phyloP scores from a whole-genome alignment of 2,329 filamentous ascomycete genomes.

The Trichoderma citrinoviride region DNA sequence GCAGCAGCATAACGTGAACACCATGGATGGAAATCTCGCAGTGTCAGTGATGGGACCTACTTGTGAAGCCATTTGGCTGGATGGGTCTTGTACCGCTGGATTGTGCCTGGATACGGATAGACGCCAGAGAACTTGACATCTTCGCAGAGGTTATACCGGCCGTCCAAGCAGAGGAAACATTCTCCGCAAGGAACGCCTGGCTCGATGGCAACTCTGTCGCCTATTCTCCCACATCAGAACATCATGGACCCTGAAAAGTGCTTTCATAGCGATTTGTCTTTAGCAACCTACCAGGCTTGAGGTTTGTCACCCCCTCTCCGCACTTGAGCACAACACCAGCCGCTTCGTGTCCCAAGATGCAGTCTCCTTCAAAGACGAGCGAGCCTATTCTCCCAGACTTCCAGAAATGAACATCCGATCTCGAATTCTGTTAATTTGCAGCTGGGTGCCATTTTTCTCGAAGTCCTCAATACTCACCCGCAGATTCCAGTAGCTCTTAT shows the following conservation, averaged over 20 bases:
- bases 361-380: constrained; percentile 5
- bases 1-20: neutral
- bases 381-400: constrained; percentile 12
- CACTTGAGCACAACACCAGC: constrained; percentile 4
- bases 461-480: neutral
- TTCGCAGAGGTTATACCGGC: constrained; percentile 7
- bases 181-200: constrained; percentile 6
- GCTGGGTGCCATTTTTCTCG: neutral
- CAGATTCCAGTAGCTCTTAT: constrained; percentile 7
- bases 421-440: neutral
- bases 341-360: constrained; percentile 10
- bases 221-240: neutral
- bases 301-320: constrained; percentile 3
- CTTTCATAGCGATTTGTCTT: neutral
- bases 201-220: constrained; percentile 1
- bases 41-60: neutral
- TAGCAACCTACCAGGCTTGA: neutral
- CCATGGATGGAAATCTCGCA: too few species aligned
- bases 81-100: constrained; percentile 6
- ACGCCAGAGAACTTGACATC: constrained; percentile 7
- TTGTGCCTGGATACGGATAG: constrained; percentile 5
- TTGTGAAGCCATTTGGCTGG: constrained; percentile 16
- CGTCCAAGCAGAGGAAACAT: constrained; percentile 9
- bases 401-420: constrained; percentile 18
- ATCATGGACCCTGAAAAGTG: neutral